These are phyloP conservation scores for Circinella minor DNA, from an alignment of 371 early-diverging fungal species.

Conservation along the genomic window DNA sequence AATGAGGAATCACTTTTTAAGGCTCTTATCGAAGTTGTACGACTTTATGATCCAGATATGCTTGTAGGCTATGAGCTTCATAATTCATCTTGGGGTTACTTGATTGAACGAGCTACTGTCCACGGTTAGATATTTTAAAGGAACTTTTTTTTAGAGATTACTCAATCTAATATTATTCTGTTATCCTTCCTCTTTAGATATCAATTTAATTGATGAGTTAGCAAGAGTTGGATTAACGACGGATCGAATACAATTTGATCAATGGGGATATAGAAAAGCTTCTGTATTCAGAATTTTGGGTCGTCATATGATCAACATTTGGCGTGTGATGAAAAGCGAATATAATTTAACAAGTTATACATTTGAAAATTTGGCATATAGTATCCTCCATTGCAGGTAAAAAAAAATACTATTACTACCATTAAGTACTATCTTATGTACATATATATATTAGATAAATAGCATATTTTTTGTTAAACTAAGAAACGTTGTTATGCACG, in stretches of 20 bases:
- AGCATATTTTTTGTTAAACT: too few species aligned
- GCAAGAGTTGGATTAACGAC: conserved; percentile 45
- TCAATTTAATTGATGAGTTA: conserved; percentile 55
- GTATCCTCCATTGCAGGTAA: conserved; percentile 74
- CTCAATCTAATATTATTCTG: neutral
- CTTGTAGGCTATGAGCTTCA: conserved; percentile 88
- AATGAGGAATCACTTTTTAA: conserved; percentile 62
- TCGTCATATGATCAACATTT: conserved; percentile 86
- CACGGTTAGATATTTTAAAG: neutral
- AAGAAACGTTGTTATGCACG: too few species aligned
- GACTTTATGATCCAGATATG: conserved; percentile 82
- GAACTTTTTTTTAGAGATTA: neutral
- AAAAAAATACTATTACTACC: neutral
- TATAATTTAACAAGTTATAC: conserved; percentile 77
- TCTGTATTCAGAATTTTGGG: conserved; percentile 70
- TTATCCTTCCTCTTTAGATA: conserved; percentile 23
- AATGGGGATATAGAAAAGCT: conserved; percentile 70
- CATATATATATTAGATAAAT: too few species aligned
- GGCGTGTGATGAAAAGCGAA: conserved; percentile 82
- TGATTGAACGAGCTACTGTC: conserved; percentile 68
- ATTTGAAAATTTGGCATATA: conserved; percentile 73
- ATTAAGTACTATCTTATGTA: too few species aligned
- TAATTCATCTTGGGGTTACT: conserved; percentile 86
- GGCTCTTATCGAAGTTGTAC: conserved; percentile 52
- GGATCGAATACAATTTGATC: conserved; percentile 25